Evolutionary conservation across 768 basidiomycete species (phyloP).

Genomic region (Hydnomerulius pinastri): DNA sequence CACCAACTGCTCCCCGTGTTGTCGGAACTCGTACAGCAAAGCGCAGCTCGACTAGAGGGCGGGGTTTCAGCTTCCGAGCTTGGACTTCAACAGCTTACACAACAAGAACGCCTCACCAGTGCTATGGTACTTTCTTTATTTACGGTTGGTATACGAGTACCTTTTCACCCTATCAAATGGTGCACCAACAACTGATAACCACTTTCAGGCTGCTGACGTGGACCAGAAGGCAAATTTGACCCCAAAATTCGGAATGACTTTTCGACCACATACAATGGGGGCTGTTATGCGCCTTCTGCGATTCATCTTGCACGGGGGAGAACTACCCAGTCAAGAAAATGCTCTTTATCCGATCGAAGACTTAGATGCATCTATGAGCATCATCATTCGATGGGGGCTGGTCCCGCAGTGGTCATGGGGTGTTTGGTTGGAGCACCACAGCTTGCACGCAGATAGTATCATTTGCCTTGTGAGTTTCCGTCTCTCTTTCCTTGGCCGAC

Average conservation of each 20-base stretch:
- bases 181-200: neutral
- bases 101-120: conserved; percentile 31
- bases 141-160: conserved; percentile 28
- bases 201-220: conserved; percentile 24
- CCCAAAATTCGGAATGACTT: conserved; percentile 13
- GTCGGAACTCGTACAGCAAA: conserved; percentile 21
- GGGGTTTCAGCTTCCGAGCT: conserved; percentile 5
- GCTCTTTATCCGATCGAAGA: conserved; percentile 14
- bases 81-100: conserved; percentile 11
- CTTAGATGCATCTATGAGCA: conserved; percentile 45
- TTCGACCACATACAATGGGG: conserved; percentile 50
- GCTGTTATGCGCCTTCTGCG: conserved; percentile 48
- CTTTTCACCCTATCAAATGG: neutral
- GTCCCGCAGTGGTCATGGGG: conserved; percentile 67
- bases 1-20: conserved; percentile 14
- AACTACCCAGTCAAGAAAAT: conserved; percentile 7
- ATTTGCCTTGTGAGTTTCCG: conserved; percentile 48
- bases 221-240: neutral
- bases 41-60: conserved; percentile 16
- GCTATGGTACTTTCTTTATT: conserved; percentile 40
- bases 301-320: conserved; percentile 36
- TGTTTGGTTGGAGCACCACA: conserved; percentile 57
- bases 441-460: conserved; percentile 50
- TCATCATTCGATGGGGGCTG: conserved; percentile 61
- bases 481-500: neutral